These are phyloP conservation scores for Astrocystis sublimbata DNA, from an alignment of 495 filamentous ascomycete genomes.

Conservation along the genomic window DNA sequence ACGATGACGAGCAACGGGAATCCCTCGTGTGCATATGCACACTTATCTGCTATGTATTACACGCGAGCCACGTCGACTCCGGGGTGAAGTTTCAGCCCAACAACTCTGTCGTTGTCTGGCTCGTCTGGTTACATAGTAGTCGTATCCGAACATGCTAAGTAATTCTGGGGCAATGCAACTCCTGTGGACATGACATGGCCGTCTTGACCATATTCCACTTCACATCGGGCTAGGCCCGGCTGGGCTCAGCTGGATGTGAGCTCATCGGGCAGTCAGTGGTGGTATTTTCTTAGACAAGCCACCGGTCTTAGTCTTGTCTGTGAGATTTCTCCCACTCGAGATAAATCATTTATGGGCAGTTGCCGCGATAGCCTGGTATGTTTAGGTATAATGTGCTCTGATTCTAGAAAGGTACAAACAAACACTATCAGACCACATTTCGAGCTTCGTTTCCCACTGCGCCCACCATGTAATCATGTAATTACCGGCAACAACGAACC, in stretches of 20 bases:
- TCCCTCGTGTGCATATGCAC: constrained; percentile 5
- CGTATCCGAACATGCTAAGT: no score
- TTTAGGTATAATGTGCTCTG: no score
- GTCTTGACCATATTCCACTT: neutral
- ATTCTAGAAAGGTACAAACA: no score
- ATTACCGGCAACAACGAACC: neutral
- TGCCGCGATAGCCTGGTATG: neutral
- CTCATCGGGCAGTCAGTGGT: no score
- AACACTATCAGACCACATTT: no score
- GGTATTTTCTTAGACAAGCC: no score
- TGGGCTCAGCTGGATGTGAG: neutral
- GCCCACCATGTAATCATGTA: no score
- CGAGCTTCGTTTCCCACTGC: no score
- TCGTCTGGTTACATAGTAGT: no score
- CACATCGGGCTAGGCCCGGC: neutral
- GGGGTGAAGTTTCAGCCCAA: constrained; percentile 6
- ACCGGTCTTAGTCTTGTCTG: no score
- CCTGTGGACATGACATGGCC: neutral
- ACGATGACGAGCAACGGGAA: neutral
- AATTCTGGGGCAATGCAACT: neutral
- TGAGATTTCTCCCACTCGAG: no score
- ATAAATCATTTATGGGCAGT: no score
- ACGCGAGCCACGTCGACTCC: constrained; percentile 4
- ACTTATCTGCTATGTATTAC: neutral
- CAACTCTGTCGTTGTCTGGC: neutral